A percentile compares a stretch with the other conserved stretches of the same genome.
Conservation (phyloP, 2,329 filamentous ascomycete genomes). For the Emergomyces orientalis region DNA sequence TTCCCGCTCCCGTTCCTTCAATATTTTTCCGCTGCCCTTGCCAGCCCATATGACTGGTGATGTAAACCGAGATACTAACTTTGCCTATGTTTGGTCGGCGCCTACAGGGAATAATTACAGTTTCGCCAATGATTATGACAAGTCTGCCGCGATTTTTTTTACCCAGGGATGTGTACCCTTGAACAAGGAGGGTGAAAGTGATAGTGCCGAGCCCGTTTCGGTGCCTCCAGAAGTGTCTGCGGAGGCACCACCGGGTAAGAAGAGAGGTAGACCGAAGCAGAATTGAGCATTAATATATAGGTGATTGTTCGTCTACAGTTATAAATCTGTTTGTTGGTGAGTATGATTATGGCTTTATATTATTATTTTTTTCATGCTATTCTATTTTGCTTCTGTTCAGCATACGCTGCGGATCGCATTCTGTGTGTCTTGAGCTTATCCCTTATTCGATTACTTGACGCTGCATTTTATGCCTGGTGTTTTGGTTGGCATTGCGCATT, state of each 20-base stretch:
- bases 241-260: conserved; percentile 2
- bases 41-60: conserved; percentile 1
- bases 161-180: conserved; percentile 66
- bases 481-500: background rate
- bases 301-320: background rate
- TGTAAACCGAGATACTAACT: conserved; percentile 4
- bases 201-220: conserved; percentile 17
- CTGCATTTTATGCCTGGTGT: background rate
- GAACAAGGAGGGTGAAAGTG: conserved; percentile 20
- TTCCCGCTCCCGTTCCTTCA: background rate
- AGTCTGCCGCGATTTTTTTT: conserved; percentile 76
- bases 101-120: conserved; percentile 79
- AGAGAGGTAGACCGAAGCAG: conserved; percentile 6
- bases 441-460: background rate
- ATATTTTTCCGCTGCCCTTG: background rate
- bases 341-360: background rate
- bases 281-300: background rate
- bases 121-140: conserved; percentile 69
- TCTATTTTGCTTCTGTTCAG: background rate
- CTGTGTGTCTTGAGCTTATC: background rate
- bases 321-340: background rate
- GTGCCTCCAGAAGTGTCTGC: conserved; percentile 6
- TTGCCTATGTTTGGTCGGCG: background rate
- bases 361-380: too few species aligned
- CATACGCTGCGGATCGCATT: background rate